Conservation (phyloP, 345 rosid species). For the Boechera stricta region DNA sequence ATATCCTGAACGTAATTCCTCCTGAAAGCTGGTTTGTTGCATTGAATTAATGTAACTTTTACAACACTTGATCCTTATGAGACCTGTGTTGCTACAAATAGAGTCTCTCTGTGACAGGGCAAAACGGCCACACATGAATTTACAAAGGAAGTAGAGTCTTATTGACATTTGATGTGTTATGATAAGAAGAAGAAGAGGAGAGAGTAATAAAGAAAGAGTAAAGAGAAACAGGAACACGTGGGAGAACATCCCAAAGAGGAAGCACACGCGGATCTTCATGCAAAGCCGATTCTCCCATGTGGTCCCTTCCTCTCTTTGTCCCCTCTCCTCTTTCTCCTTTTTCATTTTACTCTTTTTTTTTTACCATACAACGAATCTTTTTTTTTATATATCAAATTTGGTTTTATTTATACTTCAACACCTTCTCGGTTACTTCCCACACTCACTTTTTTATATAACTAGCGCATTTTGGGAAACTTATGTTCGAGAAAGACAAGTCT, state of each 20-base stretch:
- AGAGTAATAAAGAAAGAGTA: constrained; percentile 11
- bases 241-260: constrained; percentile 47
- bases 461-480: constrained; percentile 30
- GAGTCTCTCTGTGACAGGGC: constrained; percentile 23
- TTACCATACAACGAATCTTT: constrained; percentile 30
- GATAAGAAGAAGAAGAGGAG: not conserved
- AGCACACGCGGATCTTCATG: constrained; percentile 54
- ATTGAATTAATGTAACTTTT: not conserved
- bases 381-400: not conserved
- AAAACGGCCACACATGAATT: not conserved
- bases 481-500: constrained; percentile 14
- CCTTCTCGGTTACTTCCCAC: constrained; percentile 20
- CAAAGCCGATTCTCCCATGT: constrained; percentile 46
- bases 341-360: not conserved
- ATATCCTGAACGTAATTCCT: too few species aligned
- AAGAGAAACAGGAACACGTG: constrained; percentile 45
- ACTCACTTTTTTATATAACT: not conserved
- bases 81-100: not conserved
- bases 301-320: constrained; percentile 42
- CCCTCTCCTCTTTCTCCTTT: constrained; percentile 23
- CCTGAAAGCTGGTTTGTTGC: not conserved
- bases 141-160: not conserved
- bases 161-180: not conserved
- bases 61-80: not conserved
- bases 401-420: not conserved